A percentile compares a stretch with the other conserved stretches of the same genome.
Evolutionary conservation across 805 yeast species (phyloP).

Genomic region (Lachancea waltii): DNA sequence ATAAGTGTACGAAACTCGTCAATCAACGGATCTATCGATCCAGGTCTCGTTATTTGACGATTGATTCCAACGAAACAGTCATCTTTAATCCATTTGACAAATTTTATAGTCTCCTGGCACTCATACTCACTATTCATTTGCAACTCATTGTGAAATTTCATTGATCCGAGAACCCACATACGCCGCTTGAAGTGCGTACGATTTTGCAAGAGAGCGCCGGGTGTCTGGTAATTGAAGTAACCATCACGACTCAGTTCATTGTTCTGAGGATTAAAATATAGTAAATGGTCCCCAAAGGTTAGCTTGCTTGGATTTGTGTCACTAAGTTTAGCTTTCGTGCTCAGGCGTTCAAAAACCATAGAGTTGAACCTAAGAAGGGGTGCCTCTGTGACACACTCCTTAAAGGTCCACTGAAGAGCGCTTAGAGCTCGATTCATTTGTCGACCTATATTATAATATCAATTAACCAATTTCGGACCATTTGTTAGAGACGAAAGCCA

Average conservation of each 20-base stretch:
- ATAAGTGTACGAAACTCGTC: conserved; percentile 55
- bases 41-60: conserved; percentile 37
- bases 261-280: conserved; percentile 58
- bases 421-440: not conserved
- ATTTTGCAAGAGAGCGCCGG: conserved; percentile 29
- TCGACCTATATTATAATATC: not conserved
- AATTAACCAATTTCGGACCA: too few relatives aligned
- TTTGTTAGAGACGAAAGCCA: too few relatives aligned
- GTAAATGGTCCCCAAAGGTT: conserved; percentile 38
- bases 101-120: conserved; percentile 49
- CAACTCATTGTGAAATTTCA: conserved; percentile 38
- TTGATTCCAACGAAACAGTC: conserved; percentile 50
- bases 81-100: conserved; percentile 33
- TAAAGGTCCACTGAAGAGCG: conserved; percentile 3
- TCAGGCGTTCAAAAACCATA: not conserved
- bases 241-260: conserved; percentile 59
- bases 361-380: not conserved
- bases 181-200: conserved; percentile 43
- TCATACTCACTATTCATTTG: conserved; percentile 34
- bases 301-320: too few relatives aligned
- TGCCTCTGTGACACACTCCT: conserved; percentile 4
- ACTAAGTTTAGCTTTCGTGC: not conserved
- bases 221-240: conserved; percentile 74
- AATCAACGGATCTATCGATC: conserved; percentile 25
- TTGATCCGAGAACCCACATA: conserved; percentile 74